phyloP scores from a whole-genome alignment of 495 filamentous ascomycete species.

The Emericellopsis terricola region DNA sequence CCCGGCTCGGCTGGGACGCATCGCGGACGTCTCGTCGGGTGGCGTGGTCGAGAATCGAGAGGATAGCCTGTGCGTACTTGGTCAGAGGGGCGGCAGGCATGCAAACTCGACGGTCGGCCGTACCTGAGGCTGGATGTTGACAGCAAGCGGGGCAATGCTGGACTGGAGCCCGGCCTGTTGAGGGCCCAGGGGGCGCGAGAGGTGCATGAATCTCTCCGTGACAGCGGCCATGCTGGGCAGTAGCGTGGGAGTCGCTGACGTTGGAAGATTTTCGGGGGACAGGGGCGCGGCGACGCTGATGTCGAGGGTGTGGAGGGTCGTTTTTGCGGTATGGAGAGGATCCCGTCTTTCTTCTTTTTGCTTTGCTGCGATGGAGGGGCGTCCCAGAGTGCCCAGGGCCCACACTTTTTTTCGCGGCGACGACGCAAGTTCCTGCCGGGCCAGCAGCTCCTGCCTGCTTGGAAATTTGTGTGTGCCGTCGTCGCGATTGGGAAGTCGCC shows the following conservation, averaged over 20 bases:
- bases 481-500: too few species aligned
- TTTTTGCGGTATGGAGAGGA: slow-evolving; percentile 1
- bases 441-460: too few species aligned
- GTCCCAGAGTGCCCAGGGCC: too few species aligned
- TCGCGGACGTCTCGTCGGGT: slow-evolving; percentile 78
- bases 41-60: slow-evolving; percentile 95
- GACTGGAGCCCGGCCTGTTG: slow-evolving; percentile 57
- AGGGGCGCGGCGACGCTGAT: slow-evolving; percentile 1
- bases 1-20: slow-evolving; percentile 64
- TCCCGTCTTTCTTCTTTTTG: neutral
- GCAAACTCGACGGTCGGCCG: slow-evolving; percentile 58
- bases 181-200: slow-evolving; percentile 78
- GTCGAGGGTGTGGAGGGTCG: too few species aligned
- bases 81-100: slow-evolving; percentile 62
- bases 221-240: slow-evolving; percentile 58
- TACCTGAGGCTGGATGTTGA: slow-evolving; percentile 92
- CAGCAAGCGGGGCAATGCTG: slow-evolving; percentile 74
- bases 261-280: neutral
- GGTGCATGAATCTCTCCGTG: slow-evolving; percentile 72
- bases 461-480: too few species aligned
- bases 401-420: too few species aligned
- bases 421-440: too few species aligned
- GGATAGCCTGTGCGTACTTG: slow-evolving; percentile 65
- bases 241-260: slow-evolving; percentile 3
- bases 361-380: neutral